Evolutionary conservation across 805 yeast species (phyloP).

Genomic region (Myxozyma neotropica): DNA sequence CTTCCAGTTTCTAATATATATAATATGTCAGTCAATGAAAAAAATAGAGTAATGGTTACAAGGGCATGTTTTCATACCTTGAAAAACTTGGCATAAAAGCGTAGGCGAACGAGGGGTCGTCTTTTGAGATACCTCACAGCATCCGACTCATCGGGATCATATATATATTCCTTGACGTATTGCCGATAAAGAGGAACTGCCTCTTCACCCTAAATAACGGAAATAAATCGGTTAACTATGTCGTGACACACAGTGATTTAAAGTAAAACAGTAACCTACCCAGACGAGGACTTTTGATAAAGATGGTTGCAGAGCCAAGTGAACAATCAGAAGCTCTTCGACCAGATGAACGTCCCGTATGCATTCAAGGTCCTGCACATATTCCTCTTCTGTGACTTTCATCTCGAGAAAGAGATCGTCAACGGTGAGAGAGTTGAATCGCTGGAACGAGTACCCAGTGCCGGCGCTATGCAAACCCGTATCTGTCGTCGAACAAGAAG

Average conservation of each 20-base stretch:
- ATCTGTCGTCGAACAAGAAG: background rate
- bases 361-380: slow-evolving; percentile 19
- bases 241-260: background rate
- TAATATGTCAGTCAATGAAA: no score
- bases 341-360: slow-evolving; percentile 23
- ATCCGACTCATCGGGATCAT: slow-evolving; percentile 32
- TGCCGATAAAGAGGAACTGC: slow-evolving; percentile 33
- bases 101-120: slow-evolving; percentile 37
- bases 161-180: slow-evolving; percentile 29
- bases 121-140: slow-evolving; percentile 31
- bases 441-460: slow-evolving; percentile 10
- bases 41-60: background rate
- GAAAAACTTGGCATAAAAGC: slow-evolving; percentile 36
- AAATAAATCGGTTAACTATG: background rate
- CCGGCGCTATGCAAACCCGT: background rate
- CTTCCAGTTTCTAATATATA: slow-evolving; percentile 31
- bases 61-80: slow-evolving; percentile 20
- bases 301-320: slow-evolving; percentile 20
- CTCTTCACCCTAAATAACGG: slow-evolving; percentile 24
- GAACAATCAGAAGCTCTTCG: slow-evolving; percentile 23
- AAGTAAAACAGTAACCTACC: slow-evolving; percentile 9
- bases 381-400: slow-evolving; percentile 23
- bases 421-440: slow-evolving; percentile 29
- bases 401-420: slow-evolving; percentile 29
- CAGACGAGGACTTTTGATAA: slow-evolving; percentile 19